These are phyloP conservation scores for Lagerstroemia speciosa DNA, from an alignment of 345 rosid species.

Conservation along the genomic window DNA sequence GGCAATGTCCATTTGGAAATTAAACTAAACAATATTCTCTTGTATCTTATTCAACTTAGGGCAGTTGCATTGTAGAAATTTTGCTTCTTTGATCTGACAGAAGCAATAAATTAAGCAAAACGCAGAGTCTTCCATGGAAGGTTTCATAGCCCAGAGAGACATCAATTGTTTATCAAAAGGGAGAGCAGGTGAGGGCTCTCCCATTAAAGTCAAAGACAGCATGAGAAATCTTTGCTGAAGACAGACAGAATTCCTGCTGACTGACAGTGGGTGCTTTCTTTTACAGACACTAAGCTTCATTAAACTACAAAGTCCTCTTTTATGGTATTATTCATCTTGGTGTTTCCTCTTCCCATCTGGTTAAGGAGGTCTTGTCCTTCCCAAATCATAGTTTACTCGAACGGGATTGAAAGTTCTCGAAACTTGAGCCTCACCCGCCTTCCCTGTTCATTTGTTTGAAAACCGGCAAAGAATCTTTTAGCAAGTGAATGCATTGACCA, in stretches of 20 bases:
- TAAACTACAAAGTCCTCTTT: slow-evolving; percentile 1
- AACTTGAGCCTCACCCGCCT: slow-evolving; percentile 3
- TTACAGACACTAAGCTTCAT: background rate
- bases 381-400: background rate
- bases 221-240: background rate
- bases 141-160: background rate
- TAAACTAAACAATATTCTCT: no score
- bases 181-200: background rate
- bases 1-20: no score
- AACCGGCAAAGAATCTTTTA: background rate
- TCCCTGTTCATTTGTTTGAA: background rate
- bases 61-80: background rate
- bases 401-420: background rate
- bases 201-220: background rate
- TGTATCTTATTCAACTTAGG: no score
- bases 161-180: background rate
- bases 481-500: background rate
- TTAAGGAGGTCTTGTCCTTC: background rate
- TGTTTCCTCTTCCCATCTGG: background rate
- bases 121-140: background rate
- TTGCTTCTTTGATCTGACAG: background rate
- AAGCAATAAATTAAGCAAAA: background rate
- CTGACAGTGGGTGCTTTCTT: background rate
- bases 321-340: background rate
- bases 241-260: background rate